Evolutionary conservation across 1,139 yeast species (phyloP).

Genomic region (Hanseniaspora uvarum): DNA sequence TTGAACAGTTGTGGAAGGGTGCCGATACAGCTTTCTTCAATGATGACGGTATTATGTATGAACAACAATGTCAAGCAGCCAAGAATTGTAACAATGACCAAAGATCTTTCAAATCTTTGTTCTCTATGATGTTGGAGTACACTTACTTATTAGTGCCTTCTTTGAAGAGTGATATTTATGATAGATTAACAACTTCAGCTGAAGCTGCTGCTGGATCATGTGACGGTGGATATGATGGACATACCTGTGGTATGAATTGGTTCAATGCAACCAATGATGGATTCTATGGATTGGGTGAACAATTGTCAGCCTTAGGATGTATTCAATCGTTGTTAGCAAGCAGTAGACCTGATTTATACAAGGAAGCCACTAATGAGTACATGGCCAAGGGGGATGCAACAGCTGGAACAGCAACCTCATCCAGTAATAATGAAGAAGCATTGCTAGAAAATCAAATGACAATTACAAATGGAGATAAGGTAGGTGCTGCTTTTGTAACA

Average conservation of each 20-base stretch:
- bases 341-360: slow-evolving; percentile 35
- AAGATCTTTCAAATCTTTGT: slow-evolving; percentile 51
- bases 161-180: slow-evolving; percentile 35
- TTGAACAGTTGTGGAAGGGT: slow-evolving; percentile 38
- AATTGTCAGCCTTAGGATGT: slow-evolving; percentile 65
- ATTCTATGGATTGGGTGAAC: slow-evolving; percentile 65
- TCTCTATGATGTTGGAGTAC: slow-evolving; percentile 45
- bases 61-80: slow-evolving; percentile 43
- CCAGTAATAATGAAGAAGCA: slow-evolving; percentile 25
- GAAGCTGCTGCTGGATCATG: slow-evolving; percentile 62
- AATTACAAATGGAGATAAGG: slow-evolving; percentile 54
- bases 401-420: slow-evolving; percentile 36
- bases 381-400: slow-evolving; percentile 37
- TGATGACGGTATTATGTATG: slow-evolving; percentile 42
- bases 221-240: slow-evolving; percentile 63
- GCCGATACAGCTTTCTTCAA: slow-evolving; percentile 38
- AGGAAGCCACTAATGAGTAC: slow-evolving; percentile 39
- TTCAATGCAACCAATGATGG: slow-evolving; percentile 47
- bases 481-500: slow-evolving; percentile 81
- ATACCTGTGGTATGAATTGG: slow-evolving; percentile 70
- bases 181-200: slow-evolving; percentile 42
- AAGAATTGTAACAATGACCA: slow-evolving; percentile 51
- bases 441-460: slow-evolving; percentile 37
- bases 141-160: slow-evolving; percentile 43
- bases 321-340: slow-evolving; percentile 40